A percentile compares a stretch with the other conserved stretches of the same genome.
These are phyloP conservation scores for Colletotrichum falcatum DNA, from an alignment of 2,329 filamentous ascomycete species.

Conservation along the genomic window DNA sequence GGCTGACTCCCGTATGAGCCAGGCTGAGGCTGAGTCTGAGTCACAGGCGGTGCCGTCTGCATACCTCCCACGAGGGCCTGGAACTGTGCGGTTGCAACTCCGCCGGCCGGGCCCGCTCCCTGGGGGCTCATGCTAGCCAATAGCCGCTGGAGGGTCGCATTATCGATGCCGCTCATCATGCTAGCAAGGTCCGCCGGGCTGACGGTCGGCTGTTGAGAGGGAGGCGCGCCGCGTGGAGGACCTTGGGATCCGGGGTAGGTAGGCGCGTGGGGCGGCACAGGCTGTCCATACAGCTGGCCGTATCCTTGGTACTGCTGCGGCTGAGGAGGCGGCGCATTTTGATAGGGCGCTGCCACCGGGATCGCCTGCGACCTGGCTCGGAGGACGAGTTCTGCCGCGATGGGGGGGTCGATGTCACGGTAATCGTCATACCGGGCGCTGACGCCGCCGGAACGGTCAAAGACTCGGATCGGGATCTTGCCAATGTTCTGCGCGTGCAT, in stretches of 20 bases:
- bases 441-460: conserved; percentile 81
- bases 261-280: conserved; percentile 41
- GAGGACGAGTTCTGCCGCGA: conserved; percentile 84
- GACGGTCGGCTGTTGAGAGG: conserved; percentile 46
- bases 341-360: conserved; percentile 44
- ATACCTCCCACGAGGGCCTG: conserved; percentile 59
- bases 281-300: conserved; percentile 49
- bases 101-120: conserved; percentile 43
- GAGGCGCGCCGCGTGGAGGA: conserved; percentile 41
- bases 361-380: conserved; percentile 69
- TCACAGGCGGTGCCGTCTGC: conserved; percentile 42
- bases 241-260: conserved; percentile 26
- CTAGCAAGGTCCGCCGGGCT: conserved; percentile 67
- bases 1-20: conserved; percentile 48
- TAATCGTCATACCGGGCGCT: conserved; percentile 89
- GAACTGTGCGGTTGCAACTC: conserved; percentile 51
- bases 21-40: conserved; percentile 44
- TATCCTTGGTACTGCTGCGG: conserved; percentile 44
- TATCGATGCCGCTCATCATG: conserved; percentile 76
- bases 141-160: conserved; percentile 76
- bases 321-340: conserved; percentile 22
- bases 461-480: conserved; percentile 85
- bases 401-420: conserved; percentile 79
- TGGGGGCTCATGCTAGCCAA: conserved; percentile 60
- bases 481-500: conserved; percentile 75